phyloP scores from a whole-genome alignment of 2,329 filamentous ascomycete species.

The Xylogone sp. region DNA sequence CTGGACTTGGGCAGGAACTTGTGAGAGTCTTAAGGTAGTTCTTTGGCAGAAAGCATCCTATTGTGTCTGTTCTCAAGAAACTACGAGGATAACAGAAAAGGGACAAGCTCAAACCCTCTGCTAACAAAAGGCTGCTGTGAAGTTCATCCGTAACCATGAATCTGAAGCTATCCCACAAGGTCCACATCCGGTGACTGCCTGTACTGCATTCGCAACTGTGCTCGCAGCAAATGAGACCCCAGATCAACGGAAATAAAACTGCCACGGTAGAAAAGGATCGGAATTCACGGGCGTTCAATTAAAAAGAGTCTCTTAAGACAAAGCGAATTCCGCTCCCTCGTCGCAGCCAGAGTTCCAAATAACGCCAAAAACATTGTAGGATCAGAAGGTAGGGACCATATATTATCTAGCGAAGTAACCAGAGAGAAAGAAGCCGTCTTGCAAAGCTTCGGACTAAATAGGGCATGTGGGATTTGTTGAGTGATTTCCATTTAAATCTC shows the following conservation, averaged over 20 bases:
- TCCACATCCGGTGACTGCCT: background rate
- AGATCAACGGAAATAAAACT: slow-evolving; percentile 10
- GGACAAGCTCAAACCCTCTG: background rate
- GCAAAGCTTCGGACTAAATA: background rate
- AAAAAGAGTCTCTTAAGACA: too few species aligned
- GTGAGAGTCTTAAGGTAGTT: too few species aligned
- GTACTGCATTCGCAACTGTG: background rate
- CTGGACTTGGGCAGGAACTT: too few species aligned
- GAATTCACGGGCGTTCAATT: background rate
- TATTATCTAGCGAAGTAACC: background rate
- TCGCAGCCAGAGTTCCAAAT: background rate
- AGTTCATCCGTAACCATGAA: background rate
- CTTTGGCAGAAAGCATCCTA: slow-evolving; percentile 22
- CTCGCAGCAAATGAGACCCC: background rate
- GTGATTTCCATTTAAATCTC: slow-evolving; percentile 12
- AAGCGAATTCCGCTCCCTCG: background rate
- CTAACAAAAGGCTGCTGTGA: background rate
- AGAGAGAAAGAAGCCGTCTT: background rate
- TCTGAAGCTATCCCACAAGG: background rate
- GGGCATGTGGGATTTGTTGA: background rate
- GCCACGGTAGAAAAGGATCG: background rate
- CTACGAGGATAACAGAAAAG: background rate
- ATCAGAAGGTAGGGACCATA: background rate
- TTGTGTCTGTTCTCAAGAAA: slow-evolving; percentile 19
- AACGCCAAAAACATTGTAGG: background rate